phyloP scores from a whole-genome alignment of 2,329 filamentous ascomycete genomes.

The Nigrospora oryzae region DNA sequence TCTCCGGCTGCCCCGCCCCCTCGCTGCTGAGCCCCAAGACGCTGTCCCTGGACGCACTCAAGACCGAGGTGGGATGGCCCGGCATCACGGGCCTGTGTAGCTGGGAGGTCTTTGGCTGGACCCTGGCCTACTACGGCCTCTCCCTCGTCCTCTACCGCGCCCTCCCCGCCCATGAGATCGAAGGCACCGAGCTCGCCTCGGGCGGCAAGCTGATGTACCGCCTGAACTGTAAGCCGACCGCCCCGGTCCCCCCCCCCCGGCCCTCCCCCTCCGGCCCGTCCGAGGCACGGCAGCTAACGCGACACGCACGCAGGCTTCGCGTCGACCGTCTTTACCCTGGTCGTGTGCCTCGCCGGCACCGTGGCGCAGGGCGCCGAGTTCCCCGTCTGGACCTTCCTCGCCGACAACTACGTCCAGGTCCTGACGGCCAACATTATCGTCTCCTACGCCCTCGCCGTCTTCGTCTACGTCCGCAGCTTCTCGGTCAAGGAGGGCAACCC shows the following conservation, averaged over 20 bases:
- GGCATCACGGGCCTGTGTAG: constrained; percentile 66
- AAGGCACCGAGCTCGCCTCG: constrained; percentile 61
- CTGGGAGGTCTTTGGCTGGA: constrained; percentile 59
- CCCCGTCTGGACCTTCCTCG: constrained; percentile 84
- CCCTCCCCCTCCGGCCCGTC: neutral
- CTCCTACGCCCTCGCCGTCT: constrained; percentile 62
- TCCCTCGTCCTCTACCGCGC: constrained; percentile 67
- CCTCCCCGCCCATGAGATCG: constrained; percentile 63
- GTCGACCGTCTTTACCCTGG: constrained; percentile 66
- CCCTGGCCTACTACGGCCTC: constrained; percentile 69
- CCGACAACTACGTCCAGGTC: constrained; percentile 82
- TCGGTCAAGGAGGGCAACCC: constrained; percentile 67
- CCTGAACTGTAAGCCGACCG: constrained; percentile 54
- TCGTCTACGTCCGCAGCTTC: constrained; percentile 78
- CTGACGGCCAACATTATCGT: constrained; percentile 77
- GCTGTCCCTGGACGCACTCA: constrained; percentile 63
- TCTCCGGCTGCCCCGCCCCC: constrained; percentile 82
- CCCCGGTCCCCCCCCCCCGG: too few species aligned
- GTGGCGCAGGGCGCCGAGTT: constrained; percentile 71
- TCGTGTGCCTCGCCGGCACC: constrained; percentile 67
- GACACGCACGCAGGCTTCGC: constrained; percentile 50
- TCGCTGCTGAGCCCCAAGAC: constrained; percentile 67
- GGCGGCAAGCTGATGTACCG: constrained; percentile 76
- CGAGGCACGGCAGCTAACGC: neutral
- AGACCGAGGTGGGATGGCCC: constrained; percentile 76